Evolutionary conservation across 2,329 filamentous ascomycete genomes (phyloP), one percentile per base, ranked within the genome.

Genomic region (Colletotrichum echinochloae): DNA sequence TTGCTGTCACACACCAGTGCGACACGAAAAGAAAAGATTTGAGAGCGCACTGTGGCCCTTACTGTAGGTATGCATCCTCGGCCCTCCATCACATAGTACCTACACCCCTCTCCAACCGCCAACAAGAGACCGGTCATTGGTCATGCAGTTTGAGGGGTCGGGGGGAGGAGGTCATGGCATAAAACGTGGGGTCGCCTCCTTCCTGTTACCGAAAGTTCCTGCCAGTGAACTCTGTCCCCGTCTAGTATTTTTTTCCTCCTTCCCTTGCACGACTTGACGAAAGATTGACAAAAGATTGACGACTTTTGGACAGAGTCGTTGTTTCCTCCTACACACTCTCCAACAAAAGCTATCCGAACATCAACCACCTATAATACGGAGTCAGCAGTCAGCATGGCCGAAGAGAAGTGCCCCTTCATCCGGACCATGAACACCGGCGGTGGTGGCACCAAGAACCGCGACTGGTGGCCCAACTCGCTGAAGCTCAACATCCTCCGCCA

Each of bases 401-500:
- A 70, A 44, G 57, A 49, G 46, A 69, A 69, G 66, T 70, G 67
- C 66, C 67, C 67, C 39, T 64, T 61, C 60, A 51, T 64, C 26
- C 66, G 66, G 26, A 59, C 74, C 77, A 72, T 65, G 76, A 85
- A 85, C 71, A 79, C 82, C 51, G 85, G 81, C 67, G 91, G 90
- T 74, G 88, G 88, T 75, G 92, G 92, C 76, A 92, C 90, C 75
- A 83, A 84, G 73, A 93, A 90, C 83, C 77, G 75, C 65, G 91
- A 94, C 84, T 94, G 91, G 90, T 94, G 92, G 92, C 92, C 92
- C 66, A 86, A 90, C 67, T 83, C 87, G 75, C 81, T 94, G 73
- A 88, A 84, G 77, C 84, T 93, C 74, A 89, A 91, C 83, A 90
- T 94, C 77, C 87, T 95, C 61, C 91, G 92, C 78, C 92, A 94